Conservation (phyloP, 179 eudicot species). For the Vitellaria paradoxa region DNA sequence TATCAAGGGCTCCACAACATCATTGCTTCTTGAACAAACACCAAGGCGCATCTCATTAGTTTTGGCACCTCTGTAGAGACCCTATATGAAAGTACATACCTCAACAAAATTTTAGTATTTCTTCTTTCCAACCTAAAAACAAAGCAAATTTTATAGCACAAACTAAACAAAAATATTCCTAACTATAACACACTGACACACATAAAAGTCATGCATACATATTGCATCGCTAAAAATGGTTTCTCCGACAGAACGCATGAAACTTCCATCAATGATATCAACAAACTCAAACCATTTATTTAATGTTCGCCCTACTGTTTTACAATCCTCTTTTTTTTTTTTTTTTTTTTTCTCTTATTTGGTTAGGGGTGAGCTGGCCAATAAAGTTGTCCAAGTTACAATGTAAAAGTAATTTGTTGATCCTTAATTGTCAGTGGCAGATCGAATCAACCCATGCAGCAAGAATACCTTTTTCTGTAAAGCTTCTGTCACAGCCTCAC, state of each 20-base stretch:
- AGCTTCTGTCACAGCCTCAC: conserved; percentile 72
- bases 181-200: too few relatives aligned
- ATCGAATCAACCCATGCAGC: not conserved
- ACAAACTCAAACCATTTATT: not conserved
- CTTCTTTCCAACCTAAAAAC: not conserved
- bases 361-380: not conserved
- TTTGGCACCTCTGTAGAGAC: conserved; percentile 71
- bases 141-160: too few relatives aligned
- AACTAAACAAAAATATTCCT: too few relatives aligned
- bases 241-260: not conserved
- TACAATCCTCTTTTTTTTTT: not conserved
- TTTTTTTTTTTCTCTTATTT: not conserved
- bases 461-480: conserved; percentile 62
- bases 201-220: too few relatives aligned
- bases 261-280: not conserved
- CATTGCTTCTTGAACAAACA: conserved; percentile 81
- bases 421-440: not conserved
- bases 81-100: conserved; percentile 38
- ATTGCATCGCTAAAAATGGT: not conserved
- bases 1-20: conserved; percentile 88
- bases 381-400: not conserved
- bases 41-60: conserved; percentile 97
- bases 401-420: not conserved
- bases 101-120: not conserved
- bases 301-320: not conserved